Evolutionary conservation across 1,139 yeast genomes (phyloP), one percentile per base, ranked within the genome.

Genomic region (Lodderomyces margitis): DNA sequence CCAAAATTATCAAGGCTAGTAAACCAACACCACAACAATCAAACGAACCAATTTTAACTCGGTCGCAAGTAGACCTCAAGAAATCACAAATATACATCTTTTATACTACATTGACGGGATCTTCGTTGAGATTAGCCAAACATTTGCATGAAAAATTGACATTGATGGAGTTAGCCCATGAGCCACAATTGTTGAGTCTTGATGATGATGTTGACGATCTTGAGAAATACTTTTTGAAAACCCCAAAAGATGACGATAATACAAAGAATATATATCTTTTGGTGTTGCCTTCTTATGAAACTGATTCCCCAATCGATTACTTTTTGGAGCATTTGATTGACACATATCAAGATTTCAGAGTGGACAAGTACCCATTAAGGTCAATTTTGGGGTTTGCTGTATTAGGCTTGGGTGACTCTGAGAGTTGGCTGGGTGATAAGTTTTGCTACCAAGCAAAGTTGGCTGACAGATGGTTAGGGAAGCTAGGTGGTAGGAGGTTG

Each of bases 301-400:
- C 91, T 0, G 97, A 89, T 61, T 86, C 95, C 1, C 96, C 97
- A 9, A 74, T 91, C 37, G 98, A 89, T 61, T 89, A 81, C 57
- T 88, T 88, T 60, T 68, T 89, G 45, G 95, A 87, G 55, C 83
- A 87, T 40, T 69, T 89, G 52, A 74, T 78, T 47, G 97, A 89
- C 44, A 87, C 94, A 1, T 80, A 79, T 48, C 83, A 84, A 49
- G 97, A 89, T 59, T 88, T 87, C 66, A 72, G 97, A 51, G 78
- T 89, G 36, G 96, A 88, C 55, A 86, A 87, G 45, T 81, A 79
- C 51, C 96, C 96, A 4, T 67, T 89, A 53, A 66, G 74, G 34
- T 63, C 72, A 24, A 62, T 89, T 20, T 70, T 83, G 5, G 97
- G 96, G 0, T 91, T 84, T 57, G 77, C 95, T 1, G 95, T 89